These are phyloP conservation scores for Colletotrichum incanum DNA, from an alignment of 2,329 filamentous ascomycete genomes.

Conservation along the genomic window DNA sequence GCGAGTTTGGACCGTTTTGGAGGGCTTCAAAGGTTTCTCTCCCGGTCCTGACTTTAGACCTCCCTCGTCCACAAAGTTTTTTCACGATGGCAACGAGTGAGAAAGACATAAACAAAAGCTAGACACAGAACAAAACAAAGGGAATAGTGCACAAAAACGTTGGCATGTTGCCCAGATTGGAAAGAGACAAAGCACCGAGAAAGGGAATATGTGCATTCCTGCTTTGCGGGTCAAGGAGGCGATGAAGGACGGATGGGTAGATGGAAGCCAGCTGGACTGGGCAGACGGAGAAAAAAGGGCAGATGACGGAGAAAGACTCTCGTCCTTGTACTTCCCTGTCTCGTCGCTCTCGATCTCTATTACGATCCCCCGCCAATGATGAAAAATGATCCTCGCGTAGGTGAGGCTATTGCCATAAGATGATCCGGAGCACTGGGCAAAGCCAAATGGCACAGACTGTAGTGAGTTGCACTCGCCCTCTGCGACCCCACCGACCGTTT, in stretches of 20 bases:
- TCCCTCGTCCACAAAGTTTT: background rate
- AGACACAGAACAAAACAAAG: conserved; percentile 19
- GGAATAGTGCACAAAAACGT: conserved; percentile 1
- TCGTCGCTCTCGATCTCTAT: conserved; percentile 11
- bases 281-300: background rate
- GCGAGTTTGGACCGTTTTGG: no score
- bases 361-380: background rate
- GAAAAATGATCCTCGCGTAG: conserved; percentile 8
- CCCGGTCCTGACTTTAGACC: background rate
- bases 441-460: conserved; percentile 7
- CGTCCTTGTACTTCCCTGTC: background rate
- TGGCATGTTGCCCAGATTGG: conserved; percentile 38
- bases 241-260: background rate
- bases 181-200: conserved; percentile 33
- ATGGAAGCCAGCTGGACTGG: background rate
- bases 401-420: conserved; percentile 35
- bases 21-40: background rate
- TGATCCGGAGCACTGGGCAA: conserved; percentile 21
- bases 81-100: background rate
- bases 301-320: background rate
- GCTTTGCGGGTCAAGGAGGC: conserved; percentile 31
- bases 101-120: conserved; percentile 10
- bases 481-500: conserved; percentile 29
- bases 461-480: conserved; percentile 31
- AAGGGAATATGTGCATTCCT: conserved; percentile 38